phyloP scores from a whole-genome alignment of 2,329 filamentous ascomycete genomes.

The Hawksworthiomyces lignivorus region DNA sequence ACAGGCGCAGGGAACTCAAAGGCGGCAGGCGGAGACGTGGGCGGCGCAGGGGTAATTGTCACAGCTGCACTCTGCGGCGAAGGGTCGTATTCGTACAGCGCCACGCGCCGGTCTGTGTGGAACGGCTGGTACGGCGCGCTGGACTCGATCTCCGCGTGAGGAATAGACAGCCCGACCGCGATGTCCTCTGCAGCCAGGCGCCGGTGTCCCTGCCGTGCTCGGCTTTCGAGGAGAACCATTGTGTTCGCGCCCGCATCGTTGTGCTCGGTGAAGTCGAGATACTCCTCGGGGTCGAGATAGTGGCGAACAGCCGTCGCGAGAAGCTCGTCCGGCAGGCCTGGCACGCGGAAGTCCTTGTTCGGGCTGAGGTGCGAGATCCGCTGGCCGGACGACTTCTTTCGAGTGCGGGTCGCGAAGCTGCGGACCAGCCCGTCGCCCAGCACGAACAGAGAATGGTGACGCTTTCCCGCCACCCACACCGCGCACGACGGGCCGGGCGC shows the following conservation, averaged over 20 bases:
- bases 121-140: conserved; percentile 94
- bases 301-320: conserved; percentile 50
- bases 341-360: conserved; percentile 60
- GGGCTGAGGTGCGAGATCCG: conserved; percentile 47
- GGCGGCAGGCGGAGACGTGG: background rate
- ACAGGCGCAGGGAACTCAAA: too few relatives aligned
- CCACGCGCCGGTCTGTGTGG: conserved; percentile 80
- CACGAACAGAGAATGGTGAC: conserved; percentile 55
- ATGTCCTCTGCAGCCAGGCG: conserved; percentile 28
- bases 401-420: conserved; percentile 53
- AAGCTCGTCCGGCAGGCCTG: conserved; percentile 50
- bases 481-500: conserved; percentile 53
- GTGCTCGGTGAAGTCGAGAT: conserved; percentile 44
- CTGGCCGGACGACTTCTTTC: conserved; percentile 46
- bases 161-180: conserved; percentile 56
- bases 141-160: conserved; percentile 84
- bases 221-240: conserved; percentile 39
- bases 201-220: conserved; percentile 26
- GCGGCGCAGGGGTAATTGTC: background rate
- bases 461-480: conserved; percentile 56
- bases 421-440: conserved; percentile 59
- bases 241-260: conserved; percentile 50
- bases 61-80: background rate
- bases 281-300: conserved; percentile 49
- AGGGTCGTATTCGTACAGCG: conserved; percentile 58